phyloP scores from a whole-genome alignment of 208 protist genomes.

The Leishmania aethiopica region DNA sequence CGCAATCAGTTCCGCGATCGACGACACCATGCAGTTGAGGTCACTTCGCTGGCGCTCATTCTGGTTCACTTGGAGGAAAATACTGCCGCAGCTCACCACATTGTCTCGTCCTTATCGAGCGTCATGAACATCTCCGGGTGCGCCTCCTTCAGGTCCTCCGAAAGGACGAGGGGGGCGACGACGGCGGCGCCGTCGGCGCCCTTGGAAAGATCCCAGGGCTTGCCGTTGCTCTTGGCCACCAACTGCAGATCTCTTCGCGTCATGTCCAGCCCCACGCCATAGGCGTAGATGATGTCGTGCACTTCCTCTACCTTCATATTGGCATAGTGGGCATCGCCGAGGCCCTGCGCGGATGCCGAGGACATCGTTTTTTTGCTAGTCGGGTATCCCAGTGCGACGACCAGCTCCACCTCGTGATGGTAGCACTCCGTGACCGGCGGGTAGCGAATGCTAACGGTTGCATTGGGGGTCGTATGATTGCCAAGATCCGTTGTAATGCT shows the following conservation, averaged over 20 bases:
- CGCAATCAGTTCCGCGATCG: conserved; percentile 59
- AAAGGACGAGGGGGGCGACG: conserved; percentile 52
- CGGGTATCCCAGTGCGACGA: conserved; percentile 63
- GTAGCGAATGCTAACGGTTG: conserved; percentile 47
- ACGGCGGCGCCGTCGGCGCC: conserved; percentile 76
- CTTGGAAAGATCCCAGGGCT: conserved; percentile 89
- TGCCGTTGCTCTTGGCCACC: conserved; percentile 65
- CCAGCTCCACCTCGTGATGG: conserved; percentile 88
- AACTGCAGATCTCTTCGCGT: conserved; percentile 85
- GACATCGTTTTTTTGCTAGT: not conserved
- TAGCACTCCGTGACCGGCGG: conserved; percentile 68
- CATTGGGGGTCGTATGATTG: conserved; percentile 28
- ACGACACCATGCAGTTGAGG: conserved; percentile 65
- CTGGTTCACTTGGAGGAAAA: conserved; percentile 76
- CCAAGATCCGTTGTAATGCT: conserved; percentile 39
- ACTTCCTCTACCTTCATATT: conserved; percentile 56
- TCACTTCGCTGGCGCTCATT: conserved; percentile 62
- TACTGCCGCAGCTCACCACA: conserved; percentile 35
- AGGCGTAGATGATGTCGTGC: conserved; percentile 70
- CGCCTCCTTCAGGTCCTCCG: conserved; percentile 30
- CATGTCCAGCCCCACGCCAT: conserved; percentile 87
- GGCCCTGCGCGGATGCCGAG: conserved; percentile 8
- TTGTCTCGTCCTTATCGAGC: conserved; percentile 3
- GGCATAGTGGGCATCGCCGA: conserved; percentile 19
- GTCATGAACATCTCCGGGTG: conserved; percentile 51